Evolutionary conservation across 192 early-diverging fungal genomes (phyloP), one percentile per base, ranked within the genome.

Genomic region (Entomortierella lignicola): DNA sequence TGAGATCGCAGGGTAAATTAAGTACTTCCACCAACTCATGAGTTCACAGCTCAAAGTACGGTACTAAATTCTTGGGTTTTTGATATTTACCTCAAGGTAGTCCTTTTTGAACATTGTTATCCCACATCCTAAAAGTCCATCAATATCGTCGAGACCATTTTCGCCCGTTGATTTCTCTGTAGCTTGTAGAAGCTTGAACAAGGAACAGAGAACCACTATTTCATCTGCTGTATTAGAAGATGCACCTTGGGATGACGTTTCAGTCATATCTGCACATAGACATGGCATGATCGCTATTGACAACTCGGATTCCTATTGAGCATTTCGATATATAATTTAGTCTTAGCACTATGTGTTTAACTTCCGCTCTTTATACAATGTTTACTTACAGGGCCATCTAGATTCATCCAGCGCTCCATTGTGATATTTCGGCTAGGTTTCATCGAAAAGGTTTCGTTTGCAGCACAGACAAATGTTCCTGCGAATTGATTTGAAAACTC

Each of bases 71-170:
- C n/a, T n/a, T n/a, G n/a, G n/a, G n/a, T n/a, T 47, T 47, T 47
- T 20, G 44, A 42, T 1, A 42, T 2, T 29, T 77, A 81, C 83
- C 62, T 83, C 72, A 2, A 80, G 52, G 34, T 69, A 81, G 34
- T 79, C 82, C 0, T 63, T 59, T 8, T 83, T 70, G 42, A 84
- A 89, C 59, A 90, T 64, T 6, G 81, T 57, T 11, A 93, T 66
- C 8, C 93, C 91, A 57, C 90, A 90, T 4, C 89, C 91, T 2
- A 94, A 82, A 4, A 93, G 72, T 1, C 89, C 92, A 69, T 92
- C 92, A 43, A 94, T 87, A 4, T 88, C 87, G 21, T 83, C 82
- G 13, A 93, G 71, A 17, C 81, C 82, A 31, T 86, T 86, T 1
- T 81, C 68, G 56, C 81, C 83, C 10, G 85, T 69, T 0, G 83